phyloP scores from a whole-genome alignment of 352 stramenopile genomes.

The Nothophytophthora sp. region DNA sequence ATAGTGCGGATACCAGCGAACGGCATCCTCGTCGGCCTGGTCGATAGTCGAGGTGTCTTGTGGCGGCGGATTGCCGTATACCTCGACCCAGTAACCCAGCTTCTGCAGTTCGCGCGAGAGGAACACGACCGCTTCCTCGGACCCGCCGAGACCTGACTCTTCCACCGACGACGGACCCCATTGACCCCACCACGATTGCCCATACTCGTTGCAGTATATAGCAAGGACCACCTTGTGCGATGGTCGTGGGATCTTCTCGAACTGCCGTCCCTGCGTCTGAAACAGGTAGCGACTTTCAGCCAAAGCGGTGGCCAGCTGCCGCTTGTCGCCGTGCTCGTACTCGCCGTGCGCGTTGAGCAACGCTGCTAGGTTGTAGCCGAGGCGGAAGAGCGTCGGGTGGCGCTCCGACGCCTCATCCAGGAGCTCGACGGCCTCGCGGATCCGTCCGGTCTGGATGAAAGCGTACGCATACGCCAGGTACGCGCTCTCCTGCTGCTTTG shows the following conservation, averaged over 20 bases:
- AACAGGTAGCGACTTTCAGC: slow-evolving; percentile 36
- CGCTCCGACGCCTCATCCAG: slow-evolving; percentile 20
- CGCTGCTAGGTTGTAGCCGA: slow-evolving; percentile 57
- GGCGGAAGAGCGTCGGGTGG: slow-evolving; percentile 37
- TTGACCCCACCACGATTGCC: slow-evolving; percentile 85
- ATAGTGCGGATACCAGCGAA: slow-evolving; percentile 77
- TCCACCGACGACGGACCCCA: slow-evolving; percentile 86
- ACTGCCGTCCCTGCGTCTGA: slow-evolving; percentile 17
- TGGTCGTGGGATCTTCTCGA: slow-evolving; percentile 34
- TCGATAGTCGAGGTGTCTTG: slow-evolving; percentile 40
- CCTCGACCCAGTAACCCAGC: slow-evolving; percentile 87
- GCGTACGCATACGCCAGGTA: slow-evolving; percentile 49
- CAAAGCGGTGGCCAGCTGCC: slow-evolving; percentile 32
- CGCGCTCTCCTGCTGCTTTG: slow-evolving; percentile 28
- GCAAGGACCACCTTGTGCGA: slow-evolving; percentile 43
- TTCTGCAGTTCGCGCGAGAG: slow-evolving; percentile 71
- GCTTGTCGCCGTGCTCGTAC: slow-evolving; percentile 30
- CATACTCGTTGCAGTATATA: slow-evolving; percentile 94
- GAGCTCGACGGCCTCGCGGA: slow-evolving; percentile 34
- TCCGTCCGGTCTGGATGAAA: slow-evolving; percentile 20
- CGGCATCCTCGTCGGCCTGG: slow-evolving; percentile 22
- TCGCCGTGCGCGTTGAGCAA: slow-evolving; percentile 29
- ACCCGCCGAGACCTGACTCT: slow-evolving; percentile 81
- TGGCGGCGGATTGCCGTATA: slow-evolving; percentile 74
- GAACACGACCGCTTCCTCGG: slow-evolving; percentile 92